A percentile compares a stretch with the other conserved stretches of the same genome.
phyloP scores from a whole-genome alignment of 768 basidiomycete genomes.

The Boletus sensibilis region DNA sequence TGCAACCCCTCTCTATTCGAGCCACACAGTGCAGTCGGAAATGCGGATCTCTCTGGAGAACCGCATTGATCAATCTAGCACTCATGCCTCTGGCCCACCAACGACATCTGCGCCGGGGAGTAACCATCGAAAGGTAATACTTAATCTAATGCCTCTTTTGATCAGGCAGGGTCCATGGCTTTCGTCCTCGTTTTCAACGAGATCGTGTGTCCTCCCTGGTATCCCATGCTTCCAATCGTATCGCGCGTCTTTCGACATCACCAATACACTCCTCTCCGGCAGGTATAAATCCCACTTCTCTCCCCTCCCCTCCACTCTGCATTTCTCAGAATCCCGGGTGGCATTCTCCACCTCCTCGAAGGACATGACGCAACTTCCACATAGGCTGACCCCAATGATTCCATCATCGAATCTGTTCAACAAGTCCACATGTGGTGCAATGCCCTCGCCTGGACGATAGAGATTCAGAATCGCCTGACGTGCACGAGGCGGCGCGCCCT shows the following conservation, averaged over 20 bases:
- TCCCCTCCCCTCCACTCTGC: background rate
- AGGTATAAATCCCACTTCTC: conserved; percentile 57
- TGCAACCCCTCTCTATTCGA: background rate
- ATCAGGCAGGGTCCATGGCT: conserved; percentile 38
- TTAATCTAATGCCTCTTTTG: conserved; percentile 59
- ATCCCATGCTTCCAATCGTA: conserved; percentile 92
- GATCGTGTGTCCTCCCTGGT: conserved; percentile 55
- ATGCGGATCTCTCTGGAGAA: background rate
- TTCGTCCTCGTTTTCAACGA: conserved; percentile 42
- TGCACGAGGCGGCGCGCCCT: conserved; percentile 41
- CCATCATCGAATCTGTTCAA: conserved; percentile 83
- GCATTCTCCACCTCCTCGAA: conserved; percentile 43
- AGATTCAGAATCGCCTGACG: conserved; percentile 90
- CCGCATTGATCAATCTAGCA: conserved; percentile 7
- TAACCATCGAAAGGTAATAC: conserved; percentile 86
- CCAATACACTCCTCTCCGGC: conserved; percentile 70
- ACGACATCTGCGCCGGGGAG: conserved; percentile 82
- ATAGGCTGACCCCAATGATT: conserved; percentile 84
- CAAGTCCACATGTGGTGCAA: conserved; percentile 85
- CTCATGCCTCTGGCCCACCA: conserved; percentile 43
- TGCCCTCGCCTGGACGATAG: conserved; percentile 87
- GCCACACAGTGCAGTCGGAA: background rate
- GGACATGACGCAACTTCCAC: conserved; percentile 77
- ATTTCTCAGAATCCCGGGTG: background rate
- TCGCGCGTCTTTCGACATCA: conserved; percentile 77